Base-by-base conservation (phyloP, 2,329 filamentous ascomycete genomes). In the Sclerotiophoma versabilis region DNA sequence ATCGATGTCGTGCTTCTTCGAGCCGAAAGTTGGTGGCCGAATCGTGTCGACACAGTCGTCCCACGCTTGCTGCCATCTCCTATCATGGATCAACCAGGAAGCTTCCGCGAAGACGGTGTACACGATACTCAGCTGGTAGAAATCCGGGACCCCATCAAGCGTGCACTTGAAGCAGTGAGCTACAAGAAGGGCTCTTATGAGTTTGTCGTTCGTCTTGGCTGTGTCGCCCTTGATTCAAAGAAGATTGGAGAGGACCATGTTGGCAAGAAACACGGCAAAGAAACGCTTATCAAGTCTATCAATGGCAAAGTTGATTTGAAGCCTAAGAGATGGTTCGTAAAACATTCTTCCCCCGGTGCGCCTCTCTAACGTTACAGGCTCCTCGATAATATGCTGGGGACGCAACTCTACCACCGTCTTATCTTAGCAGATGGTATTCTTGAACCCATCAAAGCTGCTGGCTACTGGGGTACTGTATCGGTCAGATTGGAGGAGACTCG, bases 21-120 rank as follows among this genome's bases (percentile, higher is more conserved):
- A 39, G 54, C 59, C n/a, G 58, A 62, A 0, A 9, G 26, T 2
- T 72, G 69, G 71, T 72, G 70, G 69, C 71, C 71, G 0, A 49
- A 56, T 15, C 38, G 30, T 5, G 23, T 30, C 7, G 56, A 66
- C n/a, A 48, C 15, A 3, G 41, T 71, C 15, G 58, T 66, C 8
- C 70, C 71, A 33, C 63, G 56, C 7, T 57, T 72, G 2, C 2
- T 65, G 6, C 20, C 54, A 4, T 47, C 58, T 10, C 32, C 29
- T 0, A 62, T 68, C 34, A 69, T 68, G 59, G 46, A 64, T 12
- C 38, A 57, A 8, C 51, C 61, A 5, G 68, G 66, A 26, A 58
- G 37, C 8, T 73, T 68, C 38, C 64, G 69, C 15, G 34, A 57
- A 12, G 50, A 62, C 11, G 39, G 34, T 3, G 14, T 66, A 5